These are phyloP conservation scores for Cladorrhinum sp. DNA, from an alignment of 2,329 filamentous ascomycete species.

Conservation along the genomic window DNA sequence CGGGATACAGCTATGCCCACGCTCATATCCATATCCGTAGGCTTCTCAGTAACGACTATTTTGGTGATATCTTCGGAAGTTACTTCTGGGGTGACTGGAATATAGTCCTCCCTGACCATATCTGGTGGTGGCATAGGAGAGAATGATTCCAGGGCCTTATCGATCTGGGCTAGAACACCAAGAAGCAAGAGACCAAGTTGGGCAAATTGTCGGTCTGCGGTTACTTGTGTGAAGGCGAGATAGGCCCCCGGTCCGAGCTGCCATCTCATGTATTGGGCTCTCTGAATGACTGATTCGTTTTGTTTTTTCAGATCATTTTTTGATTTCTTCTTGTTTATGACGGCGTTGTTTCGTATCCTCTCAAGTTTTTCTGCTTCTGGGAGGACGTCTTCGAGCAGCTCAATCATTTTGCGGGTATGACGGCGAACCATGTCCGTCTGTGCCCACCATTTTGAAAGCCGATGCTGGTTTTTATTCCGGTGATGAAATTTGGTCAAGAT, in stretches of 20 bases:
- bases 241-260: slow-evolving; percentile 42
- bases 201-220: slow-evolving; percentile 71
- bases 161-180: slow-evolving; percentile 59
- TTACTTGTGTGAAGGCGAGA: slow-evolving; percentile 63
- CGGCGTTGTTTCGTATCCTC: neutral
- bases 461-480: slow-evolving; percentile 91
- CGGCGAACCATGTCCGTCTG: slow-evolving; percentile 71
- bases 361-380: slow-evolving; percentile 6
- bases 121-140: neutral
- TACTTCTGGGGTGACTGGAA: neutral
- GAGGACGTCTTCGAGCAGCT: slow-evolving; percentile 26
- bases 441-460: slow-evolving; percentile 74
- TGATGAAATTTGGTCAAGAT: slow-evolving; percentile 72
- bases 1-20: slow-evolving; percentile 27
- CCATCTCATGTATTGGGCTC: slow-evolving; percentile 41
- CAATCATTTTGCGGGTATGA: slow-evolving; percentile 52
- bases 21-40: slow-evolving; percentile 17
- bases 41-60: neutral
- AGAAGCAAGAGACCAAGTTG: slow-evolving; percentile 68
- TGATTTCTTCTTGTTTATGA: neutral
- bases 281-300: slow-evolving; percentile 18
- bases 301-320: neutral
- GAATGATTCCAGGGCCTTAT: slow-evolving; percentile 42
- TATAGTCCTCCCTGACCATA: neutral
- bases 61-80: neutral